phyloP scores from a whole-genome alignment of 2,329 filamentous ascomycete species.

The Phialophora chinensis region DNA sequence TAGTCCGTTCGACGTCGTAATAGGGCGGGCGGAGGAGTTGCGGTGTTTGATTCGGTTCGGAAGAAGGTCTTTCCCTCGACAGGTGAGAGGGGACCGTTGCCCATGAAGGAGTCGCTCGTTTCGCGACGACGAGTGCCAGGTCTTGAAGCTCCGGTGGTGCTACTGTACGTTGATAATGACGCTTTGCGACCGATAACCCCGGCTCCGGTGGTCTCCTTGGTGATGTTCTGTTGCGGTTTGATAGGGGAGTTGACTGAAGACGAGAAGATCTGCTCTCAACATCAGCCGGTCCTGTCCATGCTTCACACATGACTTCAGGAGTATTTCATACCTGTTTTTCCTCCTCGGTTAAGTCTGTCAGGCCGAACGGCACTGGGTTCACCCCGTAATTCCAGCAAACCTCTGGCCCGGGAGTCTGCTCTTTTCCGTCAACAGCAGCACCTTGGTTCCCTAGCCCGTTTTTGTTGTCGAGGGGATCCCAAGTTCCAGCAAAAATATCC shows the following conservation, averaged over 20 bases:
- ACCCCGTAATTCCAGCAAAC: slow-evolving; percentile 86
- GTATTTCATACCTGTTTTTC: slow-evolving; percentile 64
- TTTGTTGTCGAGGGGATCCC: slow-evolving; percentile 72
- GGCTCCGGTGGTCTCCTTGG: slow-evolving; percentile 65
- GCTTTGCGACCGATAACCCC: slow-evolving; percentile 68
- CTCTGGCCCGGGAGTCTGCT: slow-evolving; percentile 79
- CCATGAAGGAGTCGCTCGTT: slow-evolving; percentile 72
- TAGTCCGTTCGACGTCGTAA: slow-evolving; percentile 68
- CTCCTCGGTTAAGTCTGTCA: slow-evolving; percentile 73
- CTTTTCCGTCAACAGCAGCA: slow-evolving; percentile 75
- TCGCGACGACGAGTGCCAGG: slow-evolving; percentile 82
- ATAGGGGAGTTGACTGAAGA: slow-evolving; percentile 91
- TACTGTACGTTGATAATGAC: slow-evolving; percentile 76
- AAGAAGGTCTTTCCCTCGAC: slow-evolving; percentile 54
- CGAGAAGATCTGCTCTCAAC: slow-evolving; percentile 69
- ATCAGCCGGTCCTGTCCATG: slow-evolving; percentile 22
- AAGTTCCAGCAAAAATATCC: slow-evolving; percentile 73
- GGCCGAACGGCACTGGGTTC: slow-evolving; percentile 70
- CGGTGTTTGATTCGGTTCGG: slow-evolving; percentile 59
- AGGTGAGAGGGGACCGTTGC: slow-evolving; percentile 55
- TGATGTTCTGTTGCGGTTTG: slow-evolving; percentile 73
- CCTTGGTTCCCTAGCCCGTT: slow-evolving; percentile 69
- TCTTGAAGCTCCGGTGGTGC: slow-evolving; percentile 75
- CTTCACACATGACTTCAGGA: slow-evolving; percentile 1
- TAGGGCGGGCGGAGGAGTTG: slow-evolving; percentile 66